phyloP scores from a whole-genome alignment of 306 rosid genomes.

The Mimosa pudica region DNA sequence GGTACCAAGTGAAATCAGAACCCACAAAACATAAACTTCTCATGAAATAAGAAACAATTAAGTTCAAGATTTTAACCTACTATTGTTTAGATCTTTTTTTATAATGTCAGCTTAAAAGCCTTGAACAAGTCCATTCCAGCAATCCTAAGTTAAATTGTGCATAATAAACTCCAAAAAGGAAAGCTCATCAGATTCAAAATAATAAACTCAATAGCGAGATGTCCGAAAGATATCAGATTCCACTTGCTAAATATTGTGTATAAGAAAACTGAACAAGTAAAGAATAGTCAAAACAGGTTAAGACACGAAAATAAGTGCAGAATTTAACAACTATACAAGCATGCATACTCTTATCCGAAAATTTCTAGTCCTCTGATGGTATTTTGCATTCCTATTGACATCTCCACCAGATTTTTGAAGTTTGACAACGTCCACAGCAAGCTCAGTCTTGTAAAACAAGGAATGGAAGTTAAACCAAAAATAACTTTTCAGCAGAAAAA shows the following conservation, averaged over 20 bases:
- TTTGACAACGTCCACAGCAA: slow-evolving; percentile 89
- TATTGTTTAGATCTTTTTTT: too few species aligned
- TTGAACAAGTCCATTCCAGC: too few species aligned
- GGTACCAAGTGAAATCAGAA: slow-evolving; percentile 18
- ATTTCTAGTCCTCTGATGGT: slow-evolving; percentile 79
- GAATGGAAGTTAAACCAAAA: too few species aligned
- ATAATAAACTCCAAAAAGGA: background rate
- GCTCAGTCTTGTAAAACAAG: slow-evolving; percentile 49
- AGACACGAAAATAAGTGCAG: background rate
- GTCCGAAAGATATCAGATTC: background rate
- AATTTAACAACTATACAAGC: slow-evolving; percentile 18
- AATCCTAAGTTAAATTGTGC: background rate
- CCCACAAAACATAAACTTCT: slow-evolving; percentile 3
- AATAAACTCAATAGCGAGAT: slow-evolving; percentile 8
- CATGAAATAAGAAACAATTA: too few species aligned
- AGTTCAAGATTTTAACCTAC: too few species aligned
- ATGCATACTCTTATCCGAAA: slow-evolving; percentile 74
- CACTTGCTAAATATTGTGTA: slow-evolving; percentile 17
- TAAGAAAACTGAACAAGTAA: slow-evolving; percentile 14
- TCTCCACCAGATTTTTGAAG: slow-evolving; percentile 98
- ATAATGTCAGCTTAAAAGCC: too few species aligned
- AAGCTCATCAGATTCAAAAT: background rate
- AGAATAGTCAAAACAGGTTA: background rate
- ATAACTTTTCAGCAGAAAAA: too few species aligned
- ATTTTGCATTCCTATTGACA: slow-evolving; percentile 78